Evolutionary conservation across 768 basidiomycete genomes (phyloP).

Genomic region (Ramaria rubella): DNA sequence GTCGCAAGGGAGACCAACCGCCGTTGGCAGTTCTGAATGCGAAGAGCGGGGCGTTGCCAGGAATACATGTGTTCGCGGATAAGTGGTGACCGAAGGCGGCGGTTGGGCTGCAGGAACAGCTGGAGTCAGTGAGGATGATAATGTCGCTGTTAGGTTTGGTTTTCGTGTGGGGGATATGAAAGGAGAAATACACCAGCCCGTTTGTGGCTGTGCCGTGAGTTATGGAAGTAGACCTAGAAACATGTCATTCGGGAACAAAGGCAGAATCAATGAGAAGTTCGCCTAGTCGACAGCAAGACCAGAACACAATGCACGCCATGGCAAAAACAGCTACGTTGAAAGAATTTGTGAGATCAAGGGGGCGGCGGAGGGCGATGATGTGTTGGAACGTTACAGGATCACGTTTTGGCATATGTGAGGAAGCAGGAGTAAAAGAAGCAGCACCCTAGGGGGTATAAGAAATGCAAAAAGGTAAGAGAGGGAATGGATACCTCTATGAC

Average conservation of each 20-base stretch:
- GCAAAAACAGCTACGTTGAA: constrained; percentile 33
- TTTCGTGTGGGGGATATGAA: constrained; percentile 4
- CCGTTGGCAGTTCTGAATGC: constrained; percentile 24
- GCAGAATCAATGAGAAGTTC: constrained; percentile 11
- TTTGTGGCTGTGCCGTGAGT: not conserved
- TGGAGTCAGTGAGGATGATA: not conserved
- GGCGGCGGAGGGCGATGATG: constrained; percentile 18
- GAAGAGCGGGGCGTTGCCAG: not conserved
- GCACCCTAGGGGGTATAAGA: not conserved
- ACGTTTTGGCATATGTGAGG: constrained; percentile 14
- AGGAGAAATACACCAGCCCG: not conserved
- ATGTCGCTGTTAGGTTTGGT: not conserved
- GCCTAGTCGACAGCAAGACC: constrained; percentile 24
- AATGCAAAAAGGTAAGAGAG: not conserved
- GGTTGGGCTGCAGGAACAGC: not conserved
- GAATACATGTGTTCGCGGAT: not conserved
- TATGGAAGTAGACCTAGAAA: not conserved
- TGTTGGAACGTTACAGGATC: constrained; percentile 32
- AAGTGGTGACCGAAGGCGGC: not conserved
- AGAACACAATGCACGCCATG: constrained; percentile 29
- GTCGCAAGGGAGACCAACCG: constrained; percentile 48
- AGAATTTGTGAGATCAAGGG: constrained; percentile 22
- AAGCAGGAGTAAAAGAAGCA: constrained; percentile 16
- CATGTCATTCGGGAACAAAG: not conserved
- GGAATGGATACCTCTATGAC: constrained; percentile 3